Conservation (phyloP, 441 rosid species). For the Aleurites moluccanus region DNA sequence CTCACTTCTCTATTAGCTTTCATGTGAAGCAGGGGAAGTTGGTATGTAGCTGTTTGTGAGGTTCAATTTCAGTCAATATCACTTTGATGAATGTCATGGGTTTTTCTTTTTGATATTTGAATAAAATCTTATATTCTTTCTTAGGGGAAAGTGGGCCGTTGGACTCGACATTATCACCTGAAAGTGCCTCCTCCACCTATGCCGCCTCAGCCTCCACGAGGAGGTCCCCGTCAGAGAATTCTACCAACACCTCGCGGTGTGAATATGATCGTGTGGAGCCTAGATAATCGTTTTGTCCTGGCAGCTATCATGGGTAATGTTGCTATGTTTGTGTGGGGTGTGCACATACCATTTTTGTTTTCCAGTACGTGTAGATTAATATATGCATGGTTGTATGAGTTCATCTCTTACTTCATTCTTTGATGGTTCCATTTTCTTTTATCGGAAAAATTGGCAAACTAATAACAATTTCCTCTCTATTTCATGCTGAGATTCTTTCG, state of each 20-base stretch:
- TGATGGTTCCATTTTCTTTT: not conserved
- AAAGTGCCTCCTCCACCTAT: constrained; percentile 99
- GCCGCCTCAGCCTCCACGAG: constrained; percentile 96
- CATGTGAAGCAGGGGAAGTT: not conserved
- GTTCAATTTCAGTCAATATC: not conserved
- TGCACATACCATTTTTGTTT: not conserved
- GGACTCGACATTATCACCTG: constrained; percentile 89
- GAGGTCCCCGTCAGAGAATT: constrained; percentile 99
- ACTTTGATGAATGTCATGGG: not conserved
- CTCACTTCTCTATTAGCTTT: not conserved
- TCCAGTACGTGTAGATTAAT: not conserved
- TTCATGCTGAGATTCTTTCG: not conserved
- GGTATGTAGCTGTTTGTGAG: constrained; percentile 12
- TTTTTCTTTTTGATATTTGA: not conserved
- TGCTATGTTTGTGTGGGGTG: not conserved
- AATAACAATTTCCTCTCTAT: not conserved
- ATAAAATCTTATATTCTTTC: constrained; percentile 21
- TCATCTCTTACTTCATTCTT: not conserved
- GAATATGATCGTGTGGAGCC: constrained; percentile 98
- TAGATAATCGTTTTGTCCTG: constrained; percentile 99
- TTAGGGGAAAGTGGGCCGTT: constrained; percentile 91
- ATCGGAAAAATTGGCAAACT: not conserved
- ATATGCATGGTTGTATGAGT: not conserved
- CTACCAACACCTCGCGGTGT: constrained; percentile 99
- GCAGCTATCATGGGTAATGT: constrained; percentile 98